Base-by-base conservation (phyloP, 202 grass and related monocot species). In the Saccharum hybrid region DNA sequence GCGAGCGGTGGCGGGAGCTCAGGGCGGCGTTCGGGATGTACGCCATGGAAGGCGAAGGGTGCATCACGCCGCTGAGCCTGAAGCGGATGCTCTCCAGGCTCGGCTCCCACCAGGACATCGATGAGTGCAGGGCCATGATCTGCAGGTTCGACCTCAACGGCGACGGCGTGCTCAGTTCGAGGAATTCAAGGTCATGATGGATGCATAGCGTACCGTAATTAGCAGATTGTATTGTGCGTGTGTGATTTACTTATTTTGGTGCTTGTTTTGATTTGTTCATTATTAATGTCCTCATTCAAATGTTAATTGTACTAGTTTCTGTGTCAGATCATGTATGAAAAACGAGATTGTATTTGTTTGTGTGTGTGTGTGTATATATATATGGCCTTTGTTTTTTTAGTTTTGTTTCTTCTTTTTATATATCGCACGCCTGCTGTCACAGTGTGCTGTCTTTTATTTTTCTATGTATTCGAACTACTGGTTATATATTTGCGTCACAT, bases 141-240 rank as follows among this genome's bases (percentile, higher is more conserved):
- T 77, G 89, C 68, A 85, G 78, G 38, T 94, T 91, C 1, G 92
- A 91, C 11, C 87, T 91, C 78, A 28, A 94, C 14, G 87, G 89
- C 11, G 92, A 91, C 3, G 89, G 92, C 0, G 92, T 94, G 61
- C 87, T 94, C 69, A 87, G 76, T 94, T 91, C 19, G 87, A 94
- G 6, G 92, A 94, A 64, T 88, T 94, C 81, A 82, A 65, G 74
- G 56, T 81, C 15, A 94, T 94, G 89, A 94, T 94, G 92, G 63
- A 68, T 39, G 45, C 71, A 5, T 73, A 73, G 71, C 28, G 28
- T 4, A 49, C 0, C 10, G 3, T 26, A 57, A 19, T 61, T 69
- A 42, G 37, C 19, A 6, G 19, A 8, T 6, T 69, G 39, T 21
- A 30, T 41, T 45, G 5, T 8, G 21, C 16, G 39, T 23, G 67